Base-by-base conservation (phyloP, 352 stramenopile species). In the Phytophthora cryptogea region DNA sequence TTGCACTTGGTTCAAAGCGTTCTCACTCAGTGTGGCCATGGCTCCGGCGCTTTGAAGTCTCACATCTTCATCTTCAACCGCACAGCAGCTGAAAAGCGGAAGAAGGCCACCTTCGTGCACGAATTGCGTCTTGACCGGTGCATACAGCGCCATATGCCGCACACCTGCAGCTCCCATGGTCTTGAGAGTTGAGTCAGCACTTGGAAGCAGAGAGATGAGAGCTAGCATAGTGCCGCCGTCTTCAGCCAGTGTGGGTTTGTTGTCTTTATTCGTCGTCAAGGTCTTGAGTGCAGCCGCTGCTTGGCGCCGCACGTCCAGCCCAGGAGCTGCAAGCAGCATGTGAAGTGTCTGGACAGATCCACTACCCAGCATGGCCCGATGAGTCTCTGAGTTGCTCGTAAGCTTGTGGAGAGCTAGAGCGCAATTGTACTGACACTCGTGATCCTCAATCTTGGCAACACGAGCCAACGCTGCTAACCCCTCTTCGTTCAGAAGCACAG, bases 1-100 rank as follows among this genome's bases (percentile, higher is more conserved):
- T 41, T 74, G 76, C 16, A 94, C 59, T 66, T 98, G 96, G 59
- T 97, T 97, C 36, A 90, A 63, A 8, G 79, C 86, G 55, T 98
- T 95, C 63, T 99, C 96, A 33, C 85, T 95, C 26, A 98, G 67
- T 32, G 95, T 97, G 26, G 92, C 89, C 13, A 99, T 74, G 4
- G 86, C 72, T 1, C 90, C 92, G 7, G 93, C 82, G 59, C 87
- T 94, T 61, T 98, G 94, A 16, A 91, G 82, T 13, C 94, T 79
- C 1, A 98, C 63, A 49, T 97, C 88, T 37, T 96, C 77, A 46
- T 92, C 62, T 1, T 73, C 54, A 10, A 88, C 54, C 8, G 60
- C 54, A 63, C 81, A 91, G 52, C 80, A 88, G 28, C 62, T 70
- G 37, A 92, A 91, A 2, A 90, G 70, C 2, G 81, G 83, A 4